phyloP scores from a whole-genome alignment of 2,329 filamentous ascomycete genomes.

The Aspergillus terreus region DNA sequence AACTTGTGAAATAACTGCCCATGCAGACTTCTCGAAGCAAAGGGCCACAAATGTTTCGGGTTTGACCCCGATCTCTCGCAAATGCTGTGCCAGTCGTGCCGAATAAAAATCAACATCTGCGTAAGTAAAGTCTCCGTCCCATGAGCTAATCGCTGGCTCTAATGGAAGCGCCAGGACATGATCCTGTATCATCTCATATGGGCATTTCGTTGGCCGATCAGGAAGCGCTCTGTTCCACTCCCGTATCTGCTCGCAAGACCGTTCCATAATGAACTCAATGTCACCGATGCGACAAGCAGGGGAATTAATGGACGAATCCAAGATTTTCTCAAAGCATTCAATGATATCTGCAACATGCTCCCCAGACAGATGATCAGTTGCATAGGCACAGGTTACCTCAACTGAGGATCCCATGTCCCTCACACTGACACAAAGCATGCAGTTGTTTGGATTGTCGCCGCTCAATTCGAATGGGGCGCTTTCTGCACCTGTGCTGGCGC shows the following conservation, averaged over 20 bases:
- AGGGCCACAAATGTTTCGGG: conserved; percentile 38
- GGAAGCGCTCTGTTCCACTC: conserved; percentile 32
- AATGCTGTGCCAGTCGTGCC: conserved; percentile 33
- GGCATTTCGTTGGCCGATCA: conserved; percentile 28
- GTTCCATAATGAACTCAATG: conserved; percentile 28
- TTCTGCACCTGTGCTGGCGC: not conserved
- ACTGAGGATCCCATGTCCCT: conserved; percentile 31
- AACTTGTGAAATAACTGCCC: conserved; percentile 40
- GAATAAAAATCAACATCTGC: conserved; percentile 35
- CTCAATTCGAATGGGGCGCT: conserved; percentile 7
- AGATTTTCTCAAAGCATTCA: conserved; percentile 30
- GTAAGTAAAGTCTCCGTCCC: conserved; percentile 37
- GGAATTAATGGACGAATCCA: conserved; percentile 24
- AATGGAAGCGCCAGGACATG: conserved; percentile 21
- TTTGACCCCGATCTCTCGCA: conserved; percentile 36
- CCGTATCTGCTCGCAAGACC: conserved; percentile 27
- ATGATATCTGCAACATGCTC: conserved; percentile 28
- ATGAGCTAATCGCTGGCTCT: conserved; percentile 30
- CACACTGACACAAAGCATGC: conserved; percentile 27
- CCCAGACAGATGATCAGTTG: conserved; percentile 49
- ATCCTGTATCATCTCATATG: conserved; percentile 35
- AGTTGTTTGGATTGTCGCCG: conserved; percentile 9
- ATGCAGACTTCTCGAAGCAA: conserved; percentile 43
- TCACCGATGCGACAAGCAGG: conserved; percentile 21
- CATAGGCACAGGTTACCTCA: conserved; percentile 50